A percentile compares a stretch with the other conserved stretches of the same genome.
Evolutionary conservation across 179 eudicot species (phyloP).

Genomic region (Kewa caespitosa): DNA sequence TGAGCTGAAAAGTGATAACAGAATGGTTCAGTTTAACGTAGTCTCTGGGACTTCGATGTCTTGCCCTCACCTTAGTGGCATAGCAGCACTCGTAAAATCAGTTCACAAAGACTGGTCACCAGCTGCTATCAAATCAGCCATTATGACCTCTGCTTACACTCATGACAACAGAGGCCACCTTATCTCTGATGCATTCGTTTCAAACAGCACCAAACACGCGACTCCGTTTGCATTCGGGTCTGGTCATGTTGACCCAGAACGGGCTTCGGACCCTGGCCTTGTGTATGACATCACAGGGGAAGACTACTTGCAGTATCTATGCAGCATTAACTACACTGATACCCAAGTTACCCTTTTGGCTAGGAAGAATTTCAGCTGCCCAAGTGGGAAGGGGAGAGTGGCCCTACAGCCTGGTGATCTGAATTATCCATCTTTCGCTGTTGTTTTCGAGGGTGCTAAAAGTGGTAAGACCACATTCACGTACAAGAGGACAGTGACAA

Average conservation of each 20-base stretch:
- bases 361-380: conserved; percentile 48
- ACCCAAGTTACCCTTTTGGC: conserved; percentile 48
- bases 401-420: conserved; percentile 48
- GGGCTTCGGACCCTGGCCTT: conserved; percentile 66
- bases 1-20: conserved; percentile 46
- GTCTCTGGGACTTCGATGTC: conserved; percentile 86
- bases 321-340: conserved; percentile 56
- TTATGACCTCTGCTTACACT: conserved; percentile 68
- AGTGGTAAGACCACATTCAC: conserved; percentile 28
- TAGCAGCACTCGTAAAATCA: conserved; percentile 58
- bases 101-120: conserved; percentile 70
- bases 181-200: conserved; percentile 46
- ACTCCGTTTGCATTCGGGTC: conserved; percentile 69
- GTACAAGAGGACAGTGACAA: conserved; percentile 57
- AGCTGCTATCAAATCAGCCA: conserved; percentile 69
- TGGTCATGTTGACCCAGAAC: conserved; percentile 67
- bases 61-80: conserved; percentile 73
- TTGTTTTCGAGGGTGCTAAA: conserved; percentile 32
- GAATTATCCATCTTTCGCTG: conserved; percentile 73
- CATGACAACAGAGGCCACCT: conserved; percentile 39
- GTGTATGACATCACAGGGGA: conserved; percentile 50
- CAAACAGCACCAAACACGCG: conserved; percentile 40
- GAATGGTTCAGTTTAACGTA: conserved; percentile 58
- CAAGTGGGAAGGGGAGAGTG: conserved; percentile 17
- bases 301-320: conserved; percentile 55